Evolutionary conservation across 2,329 filamentous ascomycete genomes (phyloP).

Genomic region (Colletotrichum tamarilloi): DNA sequence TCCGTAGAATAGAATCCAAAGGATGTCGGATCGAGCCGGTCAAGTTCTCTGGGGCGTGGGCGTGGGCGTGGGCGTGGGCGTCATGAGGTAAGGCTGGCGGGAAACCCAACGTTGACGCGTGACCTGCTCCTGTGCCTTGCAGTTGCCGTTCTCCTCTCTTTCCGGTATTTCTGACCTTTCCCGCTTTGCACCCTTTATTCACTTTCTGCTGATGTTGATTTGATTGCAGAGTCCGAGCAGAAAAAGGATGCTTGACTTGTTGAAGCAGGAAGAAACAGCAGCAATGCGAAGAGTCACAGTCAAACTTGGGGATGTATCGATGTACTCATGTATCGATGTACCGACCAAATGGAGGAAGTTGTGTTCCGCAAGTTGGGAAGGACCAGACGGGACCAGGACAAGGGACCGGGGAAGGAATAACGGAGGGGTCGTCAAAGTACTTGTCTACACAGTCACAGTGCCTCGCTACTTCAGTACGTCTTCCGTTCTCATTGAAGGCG

Average conservation of each 20-base stretch:
- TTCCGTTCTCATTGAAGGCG: background rate
- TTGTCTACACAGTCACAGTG: no score
- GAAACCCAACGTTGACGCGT: conserved; percentile 14
- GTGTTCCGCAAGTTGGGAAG: background rate
- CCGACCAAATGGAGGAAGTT: background rate
- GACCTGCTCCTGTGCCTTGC: background rate
- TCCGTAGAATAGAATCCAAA: background rate
- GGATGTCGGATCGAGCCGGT: background rate
- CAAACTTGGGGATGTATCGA: background rate
- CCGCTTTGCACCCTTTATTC: background rate
- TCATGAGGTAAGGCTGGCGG: conserved; percentile 1
- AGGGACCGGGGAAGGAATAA: background rate
- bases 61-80: background rate
- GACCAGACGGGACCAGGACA: background rate
- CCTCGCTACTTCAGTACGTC: background rate
- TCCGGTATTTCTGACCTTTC: background rate
- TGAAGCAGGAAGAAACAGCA: background rate
- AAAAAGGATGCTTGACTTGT: background rate
- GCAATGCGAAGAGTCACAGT: background rate
- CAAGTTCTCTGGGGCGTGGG: background rate
- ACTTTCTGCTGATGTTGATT: background rate
- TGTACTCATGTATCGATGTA: no score
- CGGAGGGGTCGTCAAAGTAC: background rate
- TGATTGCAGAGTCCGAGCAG: conserved; percentile 23
- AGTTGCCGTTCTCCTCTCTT: background rate